Conservation (phyloP, 83 land plant species). For the Picea abies region DNA sequence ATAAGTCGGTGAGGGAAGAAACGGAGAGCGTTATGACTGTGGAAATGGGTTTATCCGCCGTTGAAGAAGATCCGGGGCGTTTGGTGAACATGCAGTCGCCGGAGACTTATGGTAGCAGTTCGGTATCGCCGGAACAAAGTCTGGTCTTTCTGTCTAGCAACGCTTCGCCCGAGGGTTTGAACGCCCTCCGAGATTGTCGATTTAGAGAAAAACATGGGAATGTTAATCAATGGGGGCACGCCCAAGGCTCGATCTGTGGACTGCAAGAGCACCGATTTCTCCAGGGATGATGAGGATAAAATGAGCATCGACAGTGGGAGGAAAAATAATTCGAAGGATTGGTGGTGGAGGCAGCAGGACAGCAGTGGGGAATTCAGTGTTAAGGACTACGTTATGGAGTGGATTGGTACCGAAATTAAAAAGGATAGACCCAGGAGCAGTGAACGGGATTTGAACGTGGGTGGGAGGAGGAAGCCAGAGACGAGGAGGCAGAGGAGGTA, state of each 20-base stretch:
- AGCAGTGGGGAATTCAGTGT: background rate
- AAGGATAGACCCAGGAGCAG: background rate
- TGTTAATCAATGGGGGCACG: too few species aligned
- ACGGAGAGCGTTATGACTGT: slow-evolving; percentile 36
- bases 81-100: slow-evolving; percentile 15
- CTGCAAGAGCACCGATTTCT: too few species aligned
- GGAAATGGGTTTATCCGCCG: slow-evolving; percentile 18
- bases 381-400: background rate
- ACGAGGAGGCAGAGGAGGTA: background rate
- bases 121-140: background rate
- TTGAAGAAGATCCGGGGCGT: slow-evolving; percentile 22
- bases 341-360: background rate
- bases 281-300: background rate
- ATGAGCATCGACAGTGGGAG: background rate
- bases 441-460: background rate
- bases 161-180: slow-evolving; percentile 24
- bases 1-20: slow-evolving; percentile 30
- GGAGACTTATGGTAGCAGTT: slow-evolving; percentile 17
- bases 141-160: background rate
- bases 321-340: background rate
- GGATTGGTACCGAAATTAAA: background rate
- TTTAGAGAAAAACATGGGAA: too few species aligned
- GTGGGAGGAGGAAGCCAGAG: background rate
- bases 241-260: too few species aligned
- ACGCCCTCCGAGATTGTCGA: too few species aligned